These are phyloP conservation scores for Moricandia arvensis DNA, from an alignment of 345 rosid genomes.

Conservation along the genomic window DNA sequence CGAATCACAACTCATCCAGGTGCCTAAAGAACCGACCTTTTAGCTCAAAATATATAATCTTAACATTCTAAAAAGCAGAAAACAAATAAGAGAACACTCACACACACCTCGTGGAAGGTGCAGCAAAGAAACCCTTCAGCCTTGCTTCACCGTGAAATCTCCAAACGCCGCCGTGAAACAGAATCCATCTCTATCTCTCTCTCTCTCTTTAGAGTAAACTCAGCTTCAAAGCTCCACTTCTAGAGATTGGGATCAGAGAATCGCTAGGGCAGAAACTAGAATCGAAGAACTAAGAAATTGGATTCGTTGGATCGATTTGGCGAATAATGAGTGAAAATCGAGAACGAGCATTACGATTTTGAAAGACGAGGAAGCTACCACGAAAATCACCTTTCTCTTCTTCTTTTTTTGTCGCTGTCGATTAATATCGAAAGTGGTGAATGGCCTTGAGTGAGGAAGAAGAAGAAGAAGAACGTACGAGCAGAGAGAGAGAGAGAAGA, in stretches of 20 bases:
- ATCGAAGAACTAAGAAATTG: not conserved
- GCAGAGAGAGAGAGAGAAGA: conserved; percentile 19
- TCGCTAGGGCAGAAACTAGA: conserved; percentile 26
- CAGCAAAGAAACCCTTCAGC: conserved; percentile 37
- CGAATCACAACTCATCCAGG: not conserved
- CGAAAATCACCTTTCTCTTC: not conserved
- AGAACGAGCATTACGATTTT: conserved; percentile 9
- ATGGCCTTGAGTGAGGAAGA: conserved; percentile 18
- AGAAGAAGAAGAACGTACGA: conserved; percentile 39
- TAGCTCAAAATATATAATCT: not conserved
- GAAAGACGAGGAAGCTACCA: not conserved
- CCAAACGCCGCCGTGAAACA: conserved; percentile 18
- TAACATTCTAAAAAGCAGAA: not conserved
- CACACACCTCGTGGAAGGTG: conserved; percentile 42
- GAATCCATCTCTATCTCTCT: conserved; percentile 13
- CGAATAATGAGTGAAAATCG: not conserved
- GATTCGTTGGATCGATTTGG: not conserved
- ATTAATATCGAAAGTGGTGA: conserved; percentile 13
- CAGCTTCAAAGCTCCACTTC: not conserved
- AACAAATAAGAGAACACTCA: too few relatives aligned
- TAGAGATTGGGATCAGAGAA: conserved; percentile 22
- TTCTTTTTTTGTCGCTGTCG: conserved; percentile 1
- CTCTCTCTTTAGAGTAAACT: not conserved
- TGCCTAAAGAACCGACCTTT: not conserved
- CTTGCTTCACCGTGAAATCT: conserved; percentile 28